Conservation (phyloP, 768 basidiomycete genomes). For the Kwoniella mangroviensis region DNA sequence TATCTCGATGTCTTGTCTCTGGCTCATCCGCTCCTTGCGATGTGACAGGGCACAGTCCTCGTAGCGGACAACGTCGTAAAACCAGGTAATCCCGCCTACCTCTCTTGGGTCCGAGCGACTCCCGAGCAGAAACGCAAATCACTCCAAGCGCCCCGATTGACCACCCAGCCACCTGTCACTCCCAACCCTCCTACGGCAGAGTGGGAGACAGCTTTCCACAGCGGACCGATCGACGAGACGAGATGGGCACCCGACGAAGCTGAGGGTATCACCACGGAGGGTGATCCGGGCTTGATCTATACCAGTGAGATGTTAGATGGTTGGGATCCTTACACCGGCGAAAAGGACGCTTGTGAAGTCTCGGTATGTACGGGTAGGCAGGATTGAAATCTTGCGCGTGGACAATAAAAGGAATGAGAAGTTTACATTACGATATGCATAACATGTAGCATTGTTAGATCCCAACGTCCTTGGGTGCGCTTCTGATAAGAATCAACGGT, state of each 20-base stretch:
- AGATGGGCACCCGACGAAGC: slow-evolving; percentile 51
- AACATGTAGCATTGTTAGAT: neutral
- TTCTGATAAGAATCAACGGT: neutral
- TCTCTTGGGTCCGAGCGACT: slow-evolving; percentile 53
- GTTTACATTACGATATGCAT: neutral
- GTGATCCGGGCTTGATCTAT: slow-evolving; percentile 49
- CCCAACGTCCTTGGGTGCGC: neutral
- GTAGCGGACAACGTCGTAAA: slow-evolving; percentile 58
- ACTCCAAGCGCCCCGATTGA: slow-evolving; percentile 25
- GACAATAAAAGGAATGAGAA: neutral
- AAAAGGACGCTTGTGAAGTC: slow-evolving; percentile 55
- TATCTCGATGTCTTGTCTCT: neutral
- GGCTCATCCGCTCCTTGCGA: neutral
- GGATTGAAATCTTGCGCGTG: slow-evolving; percentile 6
- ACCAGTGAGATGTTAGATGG: slow-evolving; percentile 51
- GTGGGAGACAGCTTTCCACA: slow-evolving; percentile 48
- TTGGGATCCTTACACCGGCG: slow-evolving; percentile 56
- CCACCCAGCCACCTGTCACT: slow-evolving; percentile 37
- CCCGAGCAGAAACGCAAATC: slow-evolving; percentile 43
- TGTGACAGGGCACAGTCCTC: slow-evolving; percentile 48
- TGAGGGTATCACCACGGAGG: slow-evolving; percentile 45
- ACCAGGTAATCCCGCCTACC: slow-evolving; percentile 55
- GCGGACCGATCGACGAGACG: slow-evolving; percentile 52
- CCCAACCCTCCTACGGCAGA: slow-evolving; percentile 45
- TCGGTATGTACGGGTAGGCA: slow-evolving; percentile 47